Conservation (phyloP, 371 early-diverging fungal genomes). For the Synchytrium microbalum region DNA sequence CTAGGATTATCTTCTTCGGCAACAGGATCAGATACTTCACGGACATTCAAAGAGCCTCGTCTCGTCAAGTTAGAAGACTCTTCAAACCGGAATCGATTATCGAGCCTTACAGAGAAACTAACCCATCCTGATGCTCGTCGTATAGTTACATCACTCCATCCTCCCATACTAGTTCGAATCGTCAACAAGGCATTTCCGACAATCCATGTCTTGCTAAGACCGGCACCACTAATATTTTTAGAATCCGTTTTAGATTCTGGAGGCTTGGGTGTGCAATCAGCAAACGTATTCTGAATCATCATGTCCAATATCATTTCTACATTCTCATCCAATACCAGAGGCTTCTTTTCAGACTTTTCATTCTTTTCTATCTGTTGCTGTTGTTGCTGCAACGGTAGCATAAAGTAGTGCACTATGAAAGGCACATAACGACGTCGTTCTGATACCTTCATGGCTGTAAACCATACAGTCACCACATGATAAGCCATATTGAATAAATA, state of each 20-base stretch:
- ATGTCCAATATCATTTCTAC: conserved; percentile 88
- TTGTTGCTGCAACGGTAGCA: conserved; percentile 28
- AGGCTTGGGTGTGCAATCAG: conserved; percentile 54
- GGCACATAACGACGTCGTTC: conserved; percentile 75
- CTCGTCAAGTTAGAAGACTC: background rate
- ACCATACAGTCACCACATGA: conserved; percentile 67
- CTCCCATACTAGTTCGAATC: conserved; percentile 53
- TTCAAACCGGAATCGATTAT: conserved; percentile 51
- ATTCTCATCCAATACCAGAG: conserved; percentile 56
- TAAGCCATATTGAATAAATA: background rate
- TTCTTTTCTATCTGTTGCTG: background rate
- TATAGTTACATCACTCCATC: conserved; percentile 72
- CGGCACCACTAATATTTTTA: background rate
- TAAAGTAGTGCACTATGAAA: conserved; percentile 68
- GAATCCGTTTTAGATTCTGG: conserved; percentile 33
- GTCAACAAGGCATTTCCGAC: conserved; percentile 79
- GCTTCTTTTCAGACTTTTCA: conserved; percentile 27
- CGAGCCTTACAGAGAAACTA: conserved; percentile 63
- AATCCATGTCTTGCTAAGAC: conserved; percentile 61
- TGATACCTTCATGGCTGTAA: conserved; percentile 59
- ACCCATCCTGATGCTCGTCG: conserved; percentile 78
- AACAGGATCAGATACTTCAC: background rate
- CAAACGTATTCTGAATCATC: conserved; percentile 76
- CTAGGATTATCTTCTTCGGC: background rate
- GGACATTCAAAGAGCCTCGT: background rate